Evolutionary conservation across 2,329 filamentous ascomycete genomes (phyloP).

Genomic region (Coleophoma crateriformis): DNA sequence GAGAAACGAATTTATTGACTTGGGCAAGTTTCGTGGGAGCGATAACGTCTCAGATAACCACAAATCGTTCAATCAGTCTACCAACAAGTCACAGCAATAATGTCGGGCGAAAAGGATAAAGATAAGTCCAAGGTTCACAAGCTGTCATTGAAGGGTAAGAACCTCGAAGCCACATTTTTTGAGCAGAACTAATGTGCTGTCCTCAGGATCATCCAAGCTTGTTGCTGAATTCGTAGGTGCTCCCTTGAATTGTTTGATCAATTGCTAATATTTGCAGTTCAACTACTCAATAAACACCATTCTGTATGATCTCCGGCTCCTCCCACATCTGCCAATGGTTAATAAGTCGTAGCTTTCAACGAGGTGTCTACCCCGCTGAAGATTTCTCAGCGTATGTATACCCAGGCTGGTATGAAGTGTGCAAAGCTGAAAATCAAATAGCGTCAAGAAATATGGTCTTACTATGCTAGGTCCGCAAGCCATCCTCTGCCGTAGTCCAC

Average conservation of each 20-base stretch:
- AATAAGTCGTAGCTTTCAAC: conserved; percentile 64
- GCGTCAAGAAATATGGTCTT: conserved; percentile 97
- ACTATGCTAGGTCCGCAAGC: conserved; percentile 56
- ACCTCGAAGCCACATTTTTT: not conserved
- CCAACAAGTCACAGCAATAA: conserved; percentile 4
- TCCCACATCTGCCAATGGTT: not conserved
- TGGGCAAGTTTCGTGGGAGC: not conserved
- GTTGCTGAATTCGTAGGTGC: conserved; percentile 87
- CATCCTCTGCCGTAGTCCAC: not conserved
- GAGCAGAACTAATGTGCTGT: no score
- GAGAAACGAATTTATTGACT: not conserved
- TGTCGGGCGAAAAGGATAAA: conserved; percentile 35
- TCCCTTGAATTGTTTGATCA: not conserved
- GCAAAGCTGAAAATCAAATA: conserved; percentile 14
- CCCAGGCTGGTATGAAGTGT: no score
- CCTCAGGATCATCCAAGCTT: conserved; percentile 67
- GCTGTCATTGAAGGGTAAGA: conserved; percentile 79
- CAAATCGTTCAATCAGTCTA: not conserved
- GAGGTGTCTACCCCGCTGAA: conserved; percentile 82
- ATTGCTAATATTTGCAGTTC: conserved; percentile 49
- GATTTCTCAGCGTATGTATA: conserved; percentile 80
- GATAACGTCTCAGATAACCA: not conserved
- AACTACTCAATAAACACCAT: conserved; percentile 99
- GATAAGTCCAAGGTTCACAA: conserved; percentile 91
- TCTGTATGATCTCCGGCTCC: conserved; percentile 49